phyloP scores from a whole-genome alignment of 1,284 basidiomycete genomes.

The Irpex sp. region DNA sequence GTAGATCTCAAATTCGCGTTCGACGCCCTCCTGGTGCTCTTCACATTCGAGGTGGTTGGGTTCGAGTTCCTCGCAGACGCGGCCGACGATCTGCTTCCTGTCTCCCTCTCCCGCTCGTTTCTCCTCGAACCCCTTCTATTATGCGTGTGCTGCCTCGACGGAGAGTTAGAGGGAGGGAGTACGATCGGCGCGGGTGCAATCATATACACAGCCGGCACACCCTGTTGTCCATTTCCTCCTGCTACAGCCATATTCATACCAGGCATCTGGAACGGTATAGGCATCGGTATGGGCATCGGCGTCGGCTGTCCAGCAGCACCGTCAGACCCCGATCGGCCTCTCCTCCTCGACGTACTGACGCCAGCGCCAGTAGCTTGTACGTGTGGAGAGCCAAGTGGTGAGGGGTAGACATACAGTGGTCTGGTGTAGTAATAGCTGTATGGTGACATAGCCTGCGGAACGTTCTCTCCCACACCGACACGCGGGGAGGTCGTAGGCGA shows the following conservation, averaged over 20 bases:
- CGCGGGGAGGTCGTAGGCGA: not conserved
- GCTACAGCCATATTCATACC: not conserved
- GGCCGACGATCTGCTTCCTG: not conserved
- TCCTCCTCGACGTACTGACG: too few relatives aligned
- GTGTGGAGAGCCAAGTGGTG: constrained; percentile 7
- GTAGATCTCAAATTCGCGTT: not conserved
- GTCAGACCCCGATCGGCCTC: not conserved
- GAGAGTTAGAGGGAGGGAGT: constrained; percentile 6
- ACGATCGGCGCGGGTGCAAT: constrained; percentile 21
- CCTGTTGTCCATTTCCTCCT: constrained; percentile 16
- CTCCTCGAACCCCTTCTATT: not conserved
- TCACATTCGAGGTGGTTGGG: not conserved
- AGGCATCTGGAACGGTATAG: constrained; percentile 7
- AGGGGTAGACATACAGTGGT: constrained; percentile 24
- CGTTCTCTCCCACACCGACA: not conserved
- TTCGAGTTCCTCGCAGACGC: not conserved
- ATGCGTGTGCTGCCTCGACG: constrained; percentile 7
- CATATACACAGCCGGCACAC: constrained; percentile 24
- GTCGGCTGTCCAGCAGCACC: constrained; percentile 3
- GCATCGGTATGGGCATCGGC: not conserved
- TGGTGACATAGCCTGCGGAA: not conserved
- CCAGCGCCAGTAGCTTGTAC: not conserved
- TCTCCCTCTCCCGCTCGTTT: not conserved
- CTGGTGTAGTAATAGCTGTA: constrained; percentile 20
- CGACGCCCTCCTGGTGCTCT: not conserved